Evolutionary conservation across 768 basidiomycete genomes (phyloP), one percentile per base, ranked within the genome.

Genomic region (Chalciporus pseudorubinellus): DNA sequence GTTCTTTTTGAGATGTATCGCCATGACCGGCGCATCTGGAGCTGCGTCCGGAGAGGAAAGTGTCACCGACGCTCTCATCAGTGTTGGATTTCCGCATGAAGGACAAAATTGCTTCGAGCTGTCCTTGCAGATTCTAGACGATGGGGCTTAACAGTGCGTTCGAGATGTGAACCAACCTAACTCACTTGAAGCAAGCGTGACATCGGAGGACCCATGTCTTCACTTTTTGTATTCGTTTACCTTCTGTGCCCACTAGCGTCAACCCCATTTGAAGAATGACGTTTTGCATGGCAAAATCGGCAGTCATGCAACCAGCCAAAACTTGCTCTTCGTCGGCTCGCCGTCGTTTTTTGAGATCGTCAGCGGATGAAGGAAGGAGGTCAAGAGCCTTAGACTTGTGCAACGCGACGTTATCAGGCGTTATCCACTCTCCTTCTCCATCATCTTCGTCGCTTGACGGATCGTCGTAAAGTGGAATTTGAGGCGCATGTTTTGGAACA

Each of bases 271-370:
- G 95, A 45, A 99, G 70, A 56, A 95, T 71, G 19, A 98, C 92
- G 62, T 99, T 99, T 71, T 99, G 97, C 85, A 99, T 97, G 16
- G 97, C 97, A 68, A 94, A 98, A 79, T 99, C 97, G 19, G 91
- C 91, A 9, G 97, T 98, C 89, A 98, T 93, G 66, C 95, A 97
- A 16, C 94, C 97, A 6, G 81, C 83, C 46, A 76, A 77, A 41
- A 95, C 60, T 0, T 58, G 34, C 40, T 75, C 72, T 16, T 75
- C 67, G 38, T 74, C 67, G 60, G 60, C 64, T 44, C 68, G 69
- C 58, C 73, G 73, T 40, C 56, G 55, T 42, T 72, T 73, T 26
- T 61, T 65, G 1, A 10, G 22, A 4, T 60, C 56, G 11, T 59
- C 58, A 16, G 65, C 70, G n/a, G 71, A 69, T 19, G 79, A 74